These are phyloP conservation scores for Dioscorea cayenensis DNA, from an alignment of 116 monocot genomes.

Conservation along the genomic window DNA sequence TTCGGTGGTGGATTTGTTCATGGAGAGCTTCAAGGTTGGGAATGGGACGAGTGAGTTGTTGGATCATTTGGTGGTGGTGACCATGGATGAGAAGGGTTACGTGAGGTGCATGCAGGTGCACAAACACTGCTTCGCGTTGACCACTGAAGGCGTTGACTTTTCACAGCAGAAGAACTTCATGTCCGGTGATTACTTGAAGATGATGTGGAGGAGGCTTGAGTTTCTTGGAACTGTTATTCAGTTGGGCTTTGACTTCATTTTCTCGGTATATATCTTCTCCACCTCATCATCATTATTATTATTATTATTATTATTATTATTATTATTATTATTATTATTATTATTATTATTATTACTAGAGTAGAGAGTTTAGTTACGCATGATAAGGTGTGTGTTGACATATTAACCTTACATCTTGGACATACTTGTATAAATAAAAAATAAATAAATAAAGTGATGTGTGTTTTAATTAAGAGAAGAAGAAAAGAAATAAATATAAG, in stretches of 20 bases:
- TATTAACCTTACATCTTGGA: too few relatives aligned
- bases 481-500: too few relatives aligned
- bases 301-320: too few relatives aligned
- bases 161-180: conserved; percentile 57
- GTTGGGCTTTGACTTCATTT: conserved; percentile 63
- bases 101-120: conserved; percentile 36
- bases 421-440: too few relatives aligned
- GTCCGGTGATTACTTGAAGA: conserved; percentile 56
- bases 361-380: too few relatives aligned
- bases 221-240: conserved; percentile 55
- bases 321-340: too few relatives aligned
- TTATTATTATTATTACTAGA: too few relatives aligned
- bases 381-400: too few relatives aligned
- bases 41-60: conserved; percentile 35
- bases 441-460: too few relatives aligned
- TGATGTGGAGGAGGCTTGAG: conserved; percentile 78
- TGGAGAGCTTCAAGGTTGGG: conserved; percentile 60
- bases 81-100: conserved; percentile 48
- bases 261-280: neutral
- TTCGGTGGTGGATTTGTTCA: conserved; percentile 54
- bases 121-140: conserved; percentile 41
- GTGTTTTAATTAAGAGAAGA: too few relatives aligned
- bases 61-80: conserved; percentile 57
- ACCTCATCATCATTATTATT: too few relatives aligned
- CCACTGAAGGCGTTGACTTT: conserved; percentile 54